These are phyloP conservation scores for Thermothelomyces thermophilus DNA, from an alignment of 2,329 filamentous ascomycete species.

Conservation along the genomic window DNA sequence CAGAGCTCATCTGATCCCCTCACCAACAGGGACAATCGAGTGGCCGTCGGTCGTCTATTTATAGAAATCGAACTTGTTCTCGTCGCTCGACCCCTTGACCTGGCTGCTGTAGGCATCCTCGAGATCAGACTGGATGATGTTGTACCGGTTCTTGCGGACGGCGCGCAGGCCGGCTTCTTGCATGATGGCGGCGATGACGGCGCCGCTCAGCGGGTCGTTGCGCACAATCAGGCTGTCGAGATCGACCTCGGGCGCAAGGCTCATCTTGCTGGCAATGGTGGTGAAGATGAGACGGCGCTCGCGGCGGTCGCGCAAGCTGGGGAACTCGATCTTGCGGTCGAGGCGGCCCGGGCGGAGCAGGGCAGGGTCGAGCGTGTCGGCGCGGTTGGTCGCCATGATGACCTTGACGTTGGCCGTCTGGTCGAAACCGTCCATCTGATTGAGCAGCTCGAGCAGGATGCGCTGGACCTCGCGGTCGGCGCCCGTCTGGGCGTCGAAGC, in stretches of 20 bases:
- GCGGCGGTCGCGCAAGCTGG: constrained; percentile 84
- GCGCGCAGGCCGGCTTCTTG: constrained; percentile 93
- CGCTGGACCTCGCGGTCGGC: constrained; percentile 97
- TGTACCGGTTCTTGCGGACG: constrained; percentile 96
- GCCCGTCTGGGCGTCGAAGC: constrained; percentile 97
- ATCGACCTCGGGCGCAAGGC: constrained; percentile 90
- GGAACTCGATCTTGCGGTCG: constrained; percentile 98
- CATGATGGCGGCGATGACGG: constrained; percentile 98
- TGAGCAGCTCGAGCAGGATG: constrained; percentile 92
- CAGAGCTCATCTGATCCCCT: background rate
- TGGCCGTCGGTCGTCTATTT: constrained; percentile 45
- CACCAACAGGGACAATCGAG: background rate
- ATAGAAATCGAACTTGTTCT: constrained; percentile 86
- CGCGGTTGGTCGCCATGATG: constrained; percentile 99
- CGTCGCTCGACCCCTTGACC: constrained; percentile 69
- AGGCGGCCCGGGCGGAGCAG: constrained; percentile 90
- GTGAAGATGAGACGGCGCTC: constrained; percentile 94
- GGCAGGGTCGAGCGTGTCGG: constrained; percentile 92
- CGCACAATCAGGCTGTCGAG: constrained; percentile 92
- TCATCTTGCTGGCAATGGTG: constrained; percentile 98
- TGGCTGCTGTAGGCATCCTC: constrained; percentile 97
- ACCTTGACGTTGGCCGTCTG: constrained; percentile 99
- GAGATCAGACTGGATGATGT: constrained; percentile 94
- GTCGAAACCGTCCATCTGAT: constrained; percentile 99
- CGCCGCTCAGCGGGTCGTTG: constrained; percentile 91